A percentile compares a stretch with the other conserved stretches of the same genome.
phyloP scores from a whole-genome alignment of 768 basidiomycete genomes.

The Mycena venus region DNA sequence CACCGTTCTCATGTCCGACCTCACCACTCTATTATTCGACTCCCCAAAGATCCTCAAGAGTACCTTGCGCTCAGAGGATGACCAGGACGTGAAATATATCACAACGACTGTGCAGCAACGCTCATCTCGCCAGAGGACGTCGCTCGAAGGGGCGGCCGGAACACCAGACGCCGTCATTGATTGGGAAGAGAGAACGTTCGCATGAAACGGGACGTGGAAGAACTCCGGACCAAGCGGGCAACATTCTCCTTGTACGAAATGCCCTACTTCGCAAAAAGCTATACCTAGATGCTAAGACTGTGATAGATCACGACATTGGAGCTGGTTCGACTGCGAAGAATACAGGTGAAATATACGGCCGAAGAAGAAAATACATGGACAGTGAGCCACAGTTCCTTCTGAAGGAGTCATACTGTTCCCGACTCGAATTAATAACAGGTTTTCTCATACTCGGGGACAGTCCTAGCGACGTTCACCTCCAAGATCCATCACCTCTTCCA shows the following conservation, averaged over 20 bases:
- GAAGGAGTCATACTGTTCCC: not conserved
- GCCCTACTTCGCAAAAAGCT: not conserved
- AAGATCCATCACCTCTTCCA: slow-evolving; percentile 10
- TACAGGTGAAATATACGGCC: slow-evolving; percentile 27
- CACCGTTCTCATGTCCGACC: too few relatives aligned
- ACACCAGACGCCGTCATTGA: slow-evolving; percentile 5
- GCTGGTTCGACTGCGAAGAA: slow-evolving; percentile 29
- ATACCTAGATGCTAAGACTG: not conserved
- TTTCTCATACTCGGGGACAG: slow-evolving; percentile 15
- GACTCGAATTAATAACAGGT: not conserved
- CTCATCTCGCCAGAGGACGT: slow-evolving; percentile 4
- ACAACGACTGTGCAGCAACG: not conserved
- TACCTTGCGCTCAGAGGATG: not conserved
- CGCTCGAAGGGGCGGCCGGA: not conserved
- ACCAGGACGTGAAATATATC: slow-evolving; percentile 4
- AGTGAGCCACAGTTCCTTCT: not conserved
- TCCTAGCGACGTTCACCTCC: slow-evolving; percentile 26
- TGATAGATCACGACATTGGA: slow-evolving; percentile 26
- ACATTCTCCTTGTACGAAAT: slow-evolving; percentile 23
- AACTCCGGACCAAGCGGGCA: slow-evolving; percentile 4
- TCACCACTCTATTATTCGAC: slow-evolving; percentile 19
- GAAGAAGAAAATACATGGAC: slow-evolving; percentile 28
- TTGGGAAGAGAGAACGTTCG: slow-evolving; percentile 19
- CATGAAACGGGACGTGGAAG: not conserved
- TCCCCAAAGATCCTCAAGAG: slow-evolving; percentile 5